A percentile compares a stretch with the other conserved stretches of the same genome.
These are phyloP conservation scores for Colletotrichum camelliae DNA, from an alignment of 2,329 filamentous ascomycete genomes.

Conservation along the genomic window DNA sequence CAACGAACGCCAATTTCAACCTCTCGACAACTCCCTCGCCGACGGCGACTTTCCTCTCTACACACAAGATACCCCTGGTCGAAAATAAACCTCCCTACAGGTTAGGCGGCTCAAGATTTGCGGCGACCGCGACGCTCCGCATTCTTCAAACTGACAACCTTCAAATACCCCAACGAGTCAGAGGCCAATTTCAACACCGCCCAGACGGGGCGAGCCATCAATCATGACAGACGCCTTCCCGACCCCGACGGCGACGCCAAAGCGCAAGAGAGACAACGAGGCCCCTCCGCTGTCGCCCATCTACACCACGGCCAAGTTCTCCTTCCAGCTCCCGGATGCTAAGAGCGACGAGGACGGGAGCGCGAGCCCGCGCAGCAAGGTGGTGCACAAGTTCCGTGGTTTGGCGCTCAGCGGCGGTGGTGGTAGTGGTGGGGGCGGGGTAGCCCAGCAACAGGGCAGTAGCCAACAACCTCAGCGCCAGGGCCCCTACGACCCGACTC, in stretches of 20 bases:
- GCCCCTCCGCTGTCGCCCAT: conserved; percentile 34
- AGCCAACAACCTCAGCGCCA: conserved; percentile 6
- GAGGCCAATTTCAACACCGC: conserved; percentile 11
- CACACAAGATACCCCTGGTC: background rate
- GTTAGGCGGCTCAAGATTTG: background rate
- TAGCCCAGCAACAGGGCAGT: conserved; percentile 27
- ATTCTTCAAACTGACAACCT: background rate
- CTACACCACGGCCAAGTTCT: conserved; percentile 39
- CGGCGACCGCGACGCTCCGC: background rate
- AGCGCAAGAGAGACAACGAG: conserved; percentile 51
- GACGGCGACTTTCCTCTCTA: background rate
- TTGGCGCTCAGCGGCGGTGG: conserved; percentile 48
- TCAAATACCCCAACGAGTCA: background rate
- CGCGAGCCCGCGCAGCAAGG: conserved; percentile 57
- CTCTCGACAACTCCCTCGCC: background rate
- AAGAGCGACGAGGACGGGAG: conserved; percentile 48
- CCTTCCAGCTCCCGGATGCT: conserved; percentile 45
- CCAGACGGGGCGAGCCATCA: background rate
- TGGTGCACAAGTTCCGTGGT: conserved; percentile 58
- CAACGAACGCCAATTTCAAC: background rate
- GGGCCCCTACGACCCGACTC: conserved; percentile 6
- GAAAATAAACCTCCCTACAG: background rate
- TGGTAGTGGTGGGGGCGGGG: conserved; percentile 47
- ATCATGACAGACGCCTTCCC: conserved; percentile 18
- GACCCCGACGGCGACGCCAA: conserved; percentile 39